Conservation (phyloP, 805 yeast genomes). For the Yarrowia divulgata region DNA sequence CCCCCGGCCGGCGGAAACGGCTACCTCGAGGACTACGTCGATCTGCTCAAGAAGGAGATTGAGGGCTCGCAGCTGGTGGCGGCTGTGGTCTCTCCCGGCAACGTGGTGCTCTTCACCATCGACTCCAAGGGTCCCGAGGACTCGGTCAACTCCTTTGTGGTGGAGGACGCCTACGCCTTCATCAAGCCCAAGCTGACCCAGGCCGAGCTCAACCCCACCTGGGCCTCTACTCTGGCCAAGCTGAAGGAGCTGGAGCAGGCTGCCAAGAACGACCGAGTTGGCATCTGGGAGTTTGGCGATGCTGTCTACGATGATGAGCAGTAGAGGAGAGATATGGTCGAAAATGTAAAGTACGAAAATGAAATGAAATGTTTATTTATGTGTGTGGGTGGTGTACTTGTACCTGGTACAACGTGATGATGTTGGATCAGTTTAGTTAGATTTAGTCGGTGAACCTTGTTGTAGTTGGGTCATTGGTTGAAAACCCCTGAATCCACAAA, state of each 20-base stretch:
- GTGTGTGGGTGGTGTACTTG: no score
- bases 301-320: slow-evolving; percentile 62
- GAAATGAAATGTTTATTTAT: no score
- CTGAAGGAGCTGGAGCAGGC: slow-evolving; percentile 55
- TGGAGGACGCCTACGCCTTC: slow-evolving; percentile 66
- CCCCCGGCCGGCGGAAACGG: slow-evolving; percentile 66
- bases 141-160: slow-evolving; percentile 66
- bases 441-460: no score
- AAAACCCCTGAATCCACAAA: no score
- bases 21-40: slow-evolving; percentile 62
- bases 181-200: slow-evolving; percentile 51
- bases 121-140: slow-evolving; percentile 62
- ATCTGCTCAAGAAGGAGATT: slow-evolving; percentile 60
- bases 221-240: slow-evolving; percentile 52
- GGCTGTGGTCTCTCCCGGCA: slow-evolving; percentile 50
- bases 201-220: slow-evolving; percentile 42
- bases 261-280: slow-evolving; percentile 61
- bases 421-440: no score
- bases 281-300: slow-evolving; percentile 82
- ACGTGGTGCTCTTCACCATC: slow-evolving; percentile 62
- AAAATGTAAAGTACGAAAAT: not conserved
- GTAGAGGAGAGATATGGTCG: not conserved
- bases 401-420: no score
- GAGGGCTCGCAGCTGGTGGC: slow-evolving; percentile 63
- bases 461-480: no score